Evolutionary conservation across 2,329 filamentous ascomycete genomes (phyloP).

Genomic region (Nectriaceae sp.): DNA sequence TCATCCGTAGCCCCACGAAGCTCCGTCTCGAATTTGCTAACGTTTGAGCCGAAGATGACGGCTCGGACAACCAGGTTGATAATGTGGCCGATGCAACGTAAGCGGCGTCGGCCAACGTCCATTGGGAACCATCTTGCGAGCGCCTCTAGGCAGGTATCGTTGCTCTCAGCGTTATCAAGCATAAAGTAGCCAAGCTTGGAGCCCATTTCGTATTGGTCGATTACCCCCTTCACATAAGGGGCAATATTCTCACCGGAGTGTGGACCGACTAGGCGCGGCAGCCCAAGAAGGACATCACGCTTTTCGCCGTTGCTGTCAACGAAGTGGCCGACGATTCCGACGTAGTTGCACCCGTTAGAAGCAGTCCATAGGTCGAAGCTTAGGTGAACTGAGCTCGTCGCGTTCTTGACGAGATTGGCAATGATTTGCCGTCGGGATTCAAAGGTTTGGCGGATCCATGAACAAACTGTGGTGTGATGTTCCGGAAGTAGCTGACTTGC

Average conservation of each 20-base stretch:
- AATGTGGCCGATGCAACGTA: conserved; percentile 12
- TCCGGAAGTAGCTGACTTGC: not conserved
- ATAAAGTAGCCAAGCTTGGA: conserved; percentile 1
- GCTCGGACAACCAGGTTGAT: conserved; percentile 16
- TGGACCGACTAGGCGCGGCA: conserved; percentile 9
- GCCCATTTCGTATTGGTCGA: not conserved
- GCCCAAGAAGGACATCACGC: conserved; percentile 15
- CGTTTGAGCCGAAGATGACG: conserved; percentile 14
- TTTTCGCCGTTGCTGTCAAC: conserved; percentile 4
- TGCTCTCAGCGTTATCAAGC: conserved; percentile 18
- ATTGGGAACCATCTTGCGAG: conserved; percentile 12
- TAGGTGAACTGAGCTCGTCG: conserved; percentile 6
- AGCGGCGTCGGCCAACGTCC: not conserved
- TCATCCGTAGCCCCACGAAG: not conserved
- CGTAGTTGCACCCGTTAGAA: conserved; percentile 12
- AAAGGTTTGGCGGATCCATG: not conserved
- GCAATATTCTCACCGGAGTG: conserved; percentile 13
- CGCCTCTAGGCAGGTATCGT: conserved; percentile 12
- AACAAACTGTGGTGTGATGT: not conserved
- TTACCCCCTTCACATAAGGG: conserved; percentile 9
- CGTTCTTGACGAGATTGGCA: not conserved
- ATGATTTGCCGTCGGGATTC: not conserved
- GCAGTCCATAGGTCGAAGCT: conserved; percentile 16
- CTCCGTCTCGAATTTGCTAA: conserved; percentile 10
- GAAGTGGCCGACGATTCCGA: conserved; percentile 17